Conservation (phyloP, 768 basidiomycete genomes). For the Lactarius sp. region DNA sequence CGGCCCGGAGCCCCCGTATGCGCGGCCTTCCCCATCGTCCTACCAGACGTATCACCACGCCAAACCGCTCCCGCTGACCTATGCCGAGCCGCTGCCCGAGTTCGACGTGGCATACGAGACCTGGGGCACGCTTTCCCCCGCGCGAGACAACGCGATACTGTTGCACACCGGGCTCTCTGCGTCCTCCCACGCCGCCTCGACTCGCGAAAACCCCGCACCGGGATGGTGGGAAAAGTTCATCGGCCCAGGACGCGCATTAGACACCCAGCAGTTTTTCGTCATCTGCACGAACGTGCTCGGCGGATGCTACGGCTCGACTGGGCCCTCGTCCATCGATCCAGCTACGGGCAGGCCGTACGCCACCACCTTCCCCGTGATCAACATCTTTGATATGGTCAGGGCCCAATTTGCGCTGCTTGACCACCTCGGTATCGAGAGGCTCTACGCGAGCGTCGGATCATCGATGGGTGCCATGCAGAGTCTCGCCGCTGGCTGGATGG, state of each 20-base stretch:
- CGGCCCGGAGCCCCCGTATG: slow-evolving; percentile 81
- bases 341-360: slow-evolving; percentile 69
- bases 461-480: slow-evolving; percentile 99
- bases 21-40: slow-evolving; percentile 67
- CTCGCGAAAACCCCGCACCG: slow-evolving; percentile 63
- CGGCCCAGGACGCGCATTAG: slow-evolving; percentile 88
- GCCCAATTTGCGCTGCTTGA: slow-evolving; percentile 89
- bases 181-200: slow-evolving; percentile 90
- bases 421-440: slow-evolving; percentile 70
- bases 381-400: slow-evolving; percentile 95
- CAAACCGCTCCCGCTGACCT: slow-evolving; percentile 59
- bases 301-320: slow-evolving; percentile 96
- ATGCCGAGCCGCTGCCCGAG: slow-evolving; percentile 50
- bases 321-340: slow-evolving; percentile 81
- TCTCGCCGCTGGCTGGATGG: slow-evolving; percentile 90
- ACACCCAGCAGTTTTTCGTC: slow-evolving; percentile 88
- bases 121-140: slow-evolving; percentile 84
- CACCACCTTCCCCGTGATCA: slow-evolving; percentile 86
- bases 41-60: slow-evolving; percentile 67
- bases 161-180: slow-evolving; percentile 96
- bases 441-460: slow-evolving; percentile 91
- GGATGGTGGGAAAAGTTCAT: slow-evolving; percentile 99
- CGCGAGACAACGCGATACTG: slow-evolving; percentile 83
- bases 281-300: slow-evolving; percentile 96
- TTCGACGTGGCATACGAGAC: slow-evolving; percentile 96